Evolutionary conservation across 208 protist genomes (phyloP).

Genomic region (Trypanosoma boissoni): DNA sequence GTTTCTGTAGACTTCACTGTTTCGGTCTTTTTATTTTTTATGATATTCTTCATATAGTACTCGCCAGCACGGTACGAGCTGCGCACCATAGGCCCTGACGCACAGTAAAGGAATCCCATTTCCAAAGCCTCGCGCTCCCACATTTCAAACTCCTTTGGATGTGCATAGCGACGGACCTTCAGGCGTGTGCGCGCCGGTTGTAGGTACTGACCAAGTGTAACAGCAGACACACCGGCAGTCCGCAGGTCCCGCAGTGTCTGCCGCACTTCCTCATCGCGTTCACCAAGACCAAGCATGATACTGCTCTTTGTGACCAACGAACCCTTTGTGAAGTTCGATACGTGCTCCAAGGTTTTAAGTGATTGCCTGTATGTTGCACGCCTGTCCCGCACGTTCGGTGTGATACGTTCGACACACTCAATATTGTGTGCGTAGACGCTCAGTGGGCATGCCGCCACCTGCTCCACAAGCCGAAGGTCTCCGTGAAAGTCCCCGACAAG

Average conservation of each 20-base stretch:
- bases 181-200: slow-evolving; percentile 95
- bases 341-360: slow-evolving; percentile 90
- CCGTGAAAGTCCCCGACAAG: slow-evolving; percentile 97
- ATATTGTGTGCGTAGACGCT: slow-evolving; percentile 99
- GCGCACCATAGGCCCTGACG: slow-evolving; percentile 94
- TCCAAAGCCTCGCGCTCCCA: slow-evolving; percentile 91
- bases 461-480: slow-evolving; percentile 75
- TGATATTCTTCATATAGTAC: slow-evolving; percentile 94
- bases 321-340: slow-evolving; percentile 78
- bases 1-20: not conserved
- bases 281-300: slow-evolving; percentile 98
- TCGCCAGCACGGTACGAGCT: slow-evolving; percentile 96
- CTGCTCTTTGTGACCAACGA: slow-evolving; percentile 96
- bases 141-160: slow-evolving; percentile 96
- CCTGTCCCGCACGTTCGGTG: slow-evolving; percentile 92
- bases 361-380: slow-evolving; percentile 96
- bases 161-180: slow-evolving; percentile 96
- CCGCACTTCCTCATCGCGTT: slow-evolving; percentile 94
- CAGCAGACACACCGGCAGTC: slow-evolving; percentile 87
- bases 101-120: slow-evolving; percentile 97
- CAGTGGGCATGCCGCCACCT: slow-evolving; percentile 90
- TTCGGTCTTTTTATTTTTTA: slow-evolving; percentile 57
- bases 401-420: slow-evolving; percentile 95
- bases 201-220: slow-evolving; percentile 98
- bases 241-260: slow-evolving; percentile 94